Evolutionary conservation across 2,329 filamentous ascomycete genomes (phyloP), one percentile per base, ranked within the genome.

Genomic region (Xylaria sp.): DNA sequence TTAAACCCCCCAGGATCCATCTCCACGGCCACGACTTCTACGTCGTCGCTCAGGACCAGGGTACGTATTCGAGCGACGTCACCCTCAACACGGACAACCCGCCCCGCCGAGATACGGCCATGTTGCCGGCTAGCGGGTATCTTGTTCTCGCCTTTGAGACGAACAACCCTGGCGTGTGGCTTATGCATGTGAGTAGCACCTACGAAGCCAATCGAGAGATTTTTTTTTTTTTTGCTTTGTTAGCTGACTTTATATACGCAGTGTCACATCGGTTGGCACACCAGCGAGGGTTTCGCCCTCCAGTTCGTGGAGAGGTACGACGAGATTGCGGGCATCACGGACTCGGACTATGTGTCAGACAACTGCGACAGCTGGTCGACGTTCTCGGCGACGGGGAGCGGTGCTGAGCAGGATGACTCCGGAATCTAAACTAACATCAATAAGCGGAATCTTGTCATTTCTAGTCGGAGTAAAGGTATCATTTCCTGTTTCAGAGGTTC

Each of bases 91-190:
- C 66, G 6, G 56, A 69, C 50, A 82, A 81, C 54, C 78, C 79
- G 1, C 71, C 77, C 0, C 72, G 79, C 0, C 69, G 81, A 26
- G 81, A 83, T 60, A 76, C 74, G 0, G 75, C 76, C 4, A 71
- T 76, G 51, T 63, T 83, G 1, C 75, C 76, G 0, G 63, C 64
- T 1, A 66, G 66, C 7, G 81, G 80, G 0, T 77, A 78, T 61
- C 60, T 83, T 4, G 76, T 76, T 2, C 66, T 83, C 7, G 79
- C 74, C 0, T 83, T 80, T 62, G 60, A 73, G 52, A 72, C 77
- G 0, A 76, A 84, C 62, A 83, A 83, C 62, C 80, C 80, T 0
- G 81, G 80, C 13, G 69, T 70, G n/a, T 78, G 76, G 75, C 61
- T 76, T 17, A 71, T 77, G 68, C 63, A 66, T 40, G 59, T 61